Base-by-base conservation (phyloP, 2,329 filamentous ascomycete species). In the Colletotrichum neosansevieriae region DNA sequence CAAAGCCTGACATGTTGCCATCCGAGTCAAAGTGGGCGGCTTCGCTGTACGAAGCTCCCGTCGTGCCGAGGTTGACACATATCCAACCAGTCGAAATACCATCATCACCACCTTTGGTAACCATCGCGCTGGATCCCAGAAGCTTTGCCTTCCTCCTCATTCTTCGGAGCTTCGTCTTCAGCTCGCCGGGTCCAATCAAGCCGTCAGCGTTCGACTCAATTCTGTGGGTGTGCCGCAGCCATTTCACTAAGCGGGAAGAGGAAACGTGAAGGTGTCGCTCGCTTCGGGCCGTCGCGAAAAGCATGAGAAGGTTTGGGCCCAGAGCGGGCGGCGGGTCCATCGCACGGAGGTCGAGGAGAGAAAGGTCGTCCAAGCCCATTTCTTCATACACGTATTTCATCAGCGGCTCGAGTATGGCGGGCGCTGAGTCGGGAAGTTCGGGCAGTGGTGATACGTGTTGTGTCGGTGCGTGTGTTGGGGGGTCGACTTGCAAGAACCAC, bases 61-160 rank as follows among this genome's bases (percentile, higher is more conserved):
- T 85, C 15, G 87, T 88, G 4, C 93, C 93, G 10, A 96, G 87
- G 76, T 97, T 97, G 69, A 98, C 92, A 79, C 96, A 99, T 19
- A 99, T 92, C 96, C 96, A 99, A 10, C 94, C 94, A 1, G 95
- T 98, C 12, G 92, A 91, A 59, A 97, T 92, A 2, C 94, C 95
- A 75, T 98, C 93, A 73, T 97, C 94, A 1, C 86, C 82, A 54
- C 86, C 86, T 13, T 85, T 85, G 11, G 88, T 88, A 6, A 88
- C 83, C 53, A 87, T 85, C n/a, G 89, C 89, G 0, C 89, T 88
- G 67, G 88, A 92, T 13, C 92, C 94, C 72, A 97, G 82, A 69
- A 98, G 83, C 78, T 93, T 94, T 36, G 94, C 92, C 73, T 92
- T 91, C 77, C 93, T 93, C 7, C 92, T 90, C 77, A 94, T 91